phyloP scores from a whole-genome alignment of 805 yeast species.

The Candida taoyuanica region DNA sequence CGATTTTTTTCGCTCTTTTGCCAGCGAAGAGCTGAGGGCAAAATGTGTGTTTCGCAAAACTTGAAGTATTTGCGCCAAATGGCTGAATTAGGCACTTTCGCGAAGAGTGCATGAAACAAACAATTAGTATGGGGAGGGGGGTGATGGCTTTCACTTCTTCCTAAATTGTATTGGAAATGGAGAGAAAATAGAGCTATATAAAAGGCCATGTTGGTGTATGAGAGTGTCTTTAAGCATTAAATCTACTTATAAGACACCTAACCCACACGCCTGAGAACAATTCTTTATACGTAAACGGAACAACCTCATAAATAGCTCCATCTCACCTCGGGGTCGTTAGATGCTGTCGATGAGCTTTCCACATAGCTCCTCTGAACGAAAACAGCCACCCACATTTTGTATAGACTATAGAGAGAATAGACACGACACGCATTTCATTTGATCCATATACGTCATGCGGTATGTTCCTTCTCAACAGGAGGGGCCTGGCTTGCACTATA shows the following conservation, averaged over 20 bases:
- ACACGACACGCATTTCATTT: neutral
- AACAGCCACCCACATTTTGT: constrained; percentile 11
- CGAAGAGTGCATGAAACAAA: too few species aligned
- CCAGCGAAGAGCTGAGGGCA: too few species aligned
- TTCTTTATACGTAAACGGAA: neutral
- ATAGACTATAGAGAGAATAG: neutral
- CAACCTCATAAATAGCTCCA: neutral
- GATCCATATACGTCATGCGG: neutral
- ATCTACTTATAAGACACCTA: too few species aligned
- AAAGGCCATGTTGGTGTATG: too few species aligned
- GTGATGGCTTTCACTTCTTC: too few species aligned
- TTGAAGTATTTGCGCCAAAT: too few species aligned
- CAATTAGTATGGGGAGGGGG: too few species aligned
- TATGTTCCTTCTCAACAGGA: neutral
- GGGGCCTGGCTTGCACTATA: neutral
- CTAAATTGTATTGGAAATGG: too few species aligned
- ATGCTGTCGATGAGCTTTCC: constrained; percentile 11
- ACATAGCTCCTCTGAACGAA: constrained; percentile 12
- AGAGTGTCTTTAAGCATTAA: too few species aligned
- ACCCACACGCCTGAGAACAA: constrained; percentile 1
- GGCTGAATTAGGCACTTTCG: constrained; percentile 1
- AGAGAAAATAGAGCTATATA: too few species aligned
- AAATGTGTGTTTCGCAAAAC: too few species aligned
- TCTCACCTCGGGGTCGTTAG: constrained; percentile 7
- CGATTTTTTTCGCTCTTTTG: constrained; percentile 3